Evolutionary conservation across 2,329 filamentous ascomycete species (phyloP).

Genomic region (Venturia aucupariae): DNA sequence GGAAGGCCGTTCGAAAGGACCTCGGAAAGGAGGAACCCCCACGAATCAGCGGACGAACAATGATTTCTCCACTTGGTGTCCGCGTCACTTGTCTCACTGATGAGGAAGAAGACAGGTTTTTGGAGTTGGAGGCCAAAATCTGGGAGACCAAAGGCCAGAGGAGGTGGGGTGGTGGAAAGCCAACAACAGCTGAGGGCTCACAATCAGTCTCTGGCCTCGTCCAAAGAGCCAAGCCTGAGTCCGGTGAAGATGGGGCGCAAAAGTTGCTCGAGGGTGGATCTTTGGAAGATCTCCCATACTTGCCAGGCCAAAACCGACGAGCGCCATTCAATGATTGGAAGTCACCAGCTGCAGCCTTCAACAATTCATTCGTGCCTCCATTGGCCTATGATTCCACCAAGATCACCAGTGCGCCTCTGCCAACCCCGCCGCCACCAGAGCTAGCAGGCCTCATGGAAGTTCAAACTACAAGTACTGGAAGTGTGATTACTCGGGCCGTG

Average conservation of each 20-base stretch:
- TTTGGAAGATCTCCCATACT: background rate
- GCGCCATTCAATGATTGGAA: constrained; percentile 57
- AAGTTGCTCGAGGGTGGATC: background rate
- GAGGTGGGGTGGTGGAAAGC: constrained; percentile 9
- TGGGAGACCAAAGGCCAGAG: constrained; percentile 5
- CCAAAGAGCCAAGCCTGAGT: constrained; percentile 16
- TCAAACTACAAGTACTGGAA: constrained; percentile 1
- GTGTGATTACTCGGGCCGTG: background rate
- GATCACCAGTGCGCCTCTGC: background rate
- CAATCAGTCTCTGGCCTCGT: background rate
- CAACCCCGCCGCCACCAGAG: background rate
- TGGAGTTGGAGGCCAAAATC: constrained; percentile 58
- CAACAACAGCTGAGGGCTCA: background rate
- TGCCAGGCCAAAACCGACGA: constrained; percentile 24
- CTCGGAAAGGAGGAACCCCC: constrained; percentile 27
- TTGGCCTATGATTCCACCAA: constrained; percentile 2
- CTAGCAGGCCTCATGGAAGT: constrained; percentile 1
- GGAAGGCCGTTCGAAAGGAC: constrained; percentile 38
- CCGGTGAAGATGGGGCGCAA: background rate
- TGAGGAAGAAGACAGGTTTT: constrained; percentile 60
- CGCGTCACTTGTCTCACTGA: constrained; percentile 62
- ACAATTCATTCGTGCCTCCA: constrained; percentile 3
- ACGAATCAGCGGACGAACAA: constrained; percentile 45
- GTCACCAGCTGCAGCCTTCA: constrained; percentile 1
- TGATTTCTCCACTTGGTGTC: constrained; percentile 62